Base-by-base conservation (phyloP, 306 rosid species). In the Neltuma alba region DNA sequence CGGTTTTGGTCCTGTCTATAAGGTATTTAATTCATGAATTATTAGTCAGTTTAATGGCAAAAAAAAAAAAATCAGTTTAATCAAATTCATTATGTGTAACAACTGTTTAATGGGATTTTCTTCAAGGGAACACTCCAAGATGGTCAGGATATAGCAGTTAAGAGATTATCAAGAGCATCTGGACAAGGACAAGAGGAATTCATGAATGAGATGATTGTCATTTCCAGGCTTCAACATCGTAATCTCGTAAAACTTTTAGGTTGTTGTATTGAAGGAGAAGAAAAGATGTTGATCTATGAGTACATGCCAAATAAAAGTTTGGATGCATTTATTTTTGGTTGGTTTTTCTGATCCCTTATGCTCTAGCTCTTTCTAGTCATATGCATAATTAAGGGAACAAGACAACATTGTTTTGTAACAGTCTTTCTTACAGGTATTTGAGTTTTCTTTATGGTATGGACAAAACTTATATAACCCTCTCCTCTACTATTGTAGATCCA, bases 151-250 rank as follows among this genome's bases (percentile, higher is more conserved):
- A 77, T 84, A 37, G 87, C 85, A 0, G 80, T 84, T 65, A 84
- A 80, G 69, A 76, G 85, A 76, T 82, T 84, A 70, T 84, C 87
- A 3, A 66, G 40, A 72, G 70, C 64, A 65, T 80, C 84, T 65
- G 60, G 82, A 16, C 82, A 84, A 72, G 87, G 87, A 0, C 14
- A 4, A 3, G 33, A 57, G 1, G 33, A 57, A 57, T 57, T 23
- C 25, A 57, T 57, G 33, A 57, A 57, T 57, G 63, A 57, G 21
- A 7, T 57, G 7, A 11, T 57, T 21, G 63, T 57, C 21, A 25
- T 57, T 25, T 57, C 63, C 2, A 57, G 11, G 33, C 63, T 57
- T 57, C 63, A 57, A 57, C 63, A 57, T 0, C 7, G 33, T 57
- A 57, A 57, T 25, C 33, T 23, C 25, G 63, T 25, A 23, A 57